Evolutionary conservation across 2,329 filamentous ascomycete species (phyloP).

Genomic region (Leptographium lundbergii): DNA sequence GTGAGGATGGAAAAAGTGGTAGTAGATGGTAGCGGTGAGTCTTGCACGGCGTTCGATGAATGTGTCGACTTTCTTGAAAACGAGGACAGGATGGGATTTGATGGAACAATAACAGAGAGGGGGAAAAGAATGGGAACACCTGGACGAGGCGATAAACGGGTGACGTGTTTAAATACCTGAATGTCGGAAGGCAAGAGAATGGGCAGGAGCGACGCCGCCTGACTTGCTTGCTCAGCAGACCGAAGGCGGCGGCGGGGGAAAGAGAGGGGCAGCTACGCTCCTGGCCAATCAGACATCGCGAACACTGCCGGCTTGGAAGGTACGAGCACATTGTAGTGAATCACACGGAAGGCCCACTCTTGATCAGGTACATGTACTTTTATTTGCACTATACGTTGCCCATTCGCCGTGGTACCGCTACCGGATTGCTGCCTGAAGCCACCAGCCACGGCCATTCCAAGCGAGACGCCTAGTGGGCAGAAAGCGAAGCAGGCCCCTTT

Average conservation of each 20-base stretch:
- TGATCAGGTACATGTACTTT: background rate
- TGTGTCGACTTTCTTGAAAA: constrained; percentile 7
- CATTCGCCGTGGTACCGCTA: background rate
- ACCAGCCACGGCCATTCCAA: too few species aligned
- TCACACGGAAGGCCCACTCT: background rate
- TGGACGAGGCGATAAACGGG: background rate
- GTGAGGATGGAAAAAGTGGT: constrained; percentile 3
- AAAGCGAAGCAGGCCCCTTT: too few species aligned
- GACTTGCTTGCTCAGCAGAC: constrained; percentile 9
- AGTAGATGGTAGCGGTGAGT: background rate
- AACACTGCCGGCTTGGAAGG: constrained; percentile 5
- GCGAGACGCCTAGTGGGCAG: too few species aligned
- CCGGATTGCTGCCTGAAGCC: background rate
- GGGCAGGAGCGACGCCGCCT: constrained; percentile 7
- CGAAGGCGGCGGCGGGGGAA: constrained; percentile 1
- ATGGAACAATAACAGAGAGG: constrained; percentile 13
- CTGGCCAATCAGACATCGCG: constrained; percentile 6
- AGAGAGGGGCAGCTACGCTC: constrained; percentile 1
- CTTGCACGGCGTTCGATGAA: background rate
- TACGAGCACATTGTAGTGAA: constrained; percentile 8
- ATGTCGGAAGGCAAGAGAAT: constrained; percentile 7
- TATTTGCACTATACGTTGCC: background rate
- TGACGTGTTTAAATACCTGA: constrained; percentile 2
- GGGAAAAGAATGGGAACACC: constrained; percentile 2
- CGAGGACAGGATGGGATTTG: background rate